Evolutionary conservation across 140 eudicot species (phyloP), one percentile per base, ranked within the genome.

Genomic region (Bidens hawaiensis): DNA sequence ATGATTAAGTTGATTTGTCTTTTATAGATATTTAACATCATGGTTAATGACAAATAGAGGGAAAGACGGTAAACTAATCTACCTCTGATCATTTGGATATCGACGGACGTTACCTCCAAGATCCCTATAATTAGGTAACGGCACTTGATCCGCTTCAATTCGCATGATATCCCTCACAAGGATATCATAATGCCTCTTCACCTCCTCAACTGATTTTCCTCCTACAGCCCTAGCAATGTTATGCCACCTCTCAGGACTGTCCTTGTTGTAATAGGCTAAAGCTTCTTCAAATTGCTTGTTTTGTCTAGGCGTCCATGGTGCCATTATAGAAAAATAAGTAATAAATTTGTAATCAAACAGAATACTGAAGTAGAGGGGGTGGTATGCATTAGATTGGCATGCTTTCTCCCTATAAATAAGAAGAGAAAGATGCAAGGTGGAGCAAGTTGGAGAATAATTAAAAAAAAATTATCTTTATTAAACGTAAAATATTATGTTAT

Each of bases 251-350:
- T 89, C 85, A 21, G 93, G 93, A 25, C 80, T 83, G 65, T 86
- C 95, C 73, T 73, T 74, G 76, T 86, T 89, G 55, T 67, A 89
- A 70, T 49, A 64, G 51, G 97, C 97, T 25, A 89, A 68, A 42
- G 97, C 97, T 65, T 83, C 86, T 65, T 89, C 95, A 46, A 89
- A 86, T 50, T 81, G 94, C 80, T 83, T 86, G 84, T 86, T 83
- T 62, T 90, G 97, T 72, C 77, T 86, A 9, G 78, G 47, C 2
- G 97, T 83, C 97, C 95, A 89, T 1, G 83, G 58, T 78, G 91
- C 86, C 95, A 85, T 85, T 51, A 36, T 33, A 48, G 33, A 56
- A 64, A 60, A 60, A 68, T 61, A 33, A 75, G n/a, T n/a, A 33
- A 60, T 45, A 55, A 48, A 31, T 31, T 5, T 31, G 36, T 49